A percentile compares a stretch with the other conserved stretches of the same genome.
These are phyloP conservation scores for Phellopilus nigrolimitatus DNA, from an alignment of 1,284 basidiomycete species.

Conservation along the genomic window DNA sequence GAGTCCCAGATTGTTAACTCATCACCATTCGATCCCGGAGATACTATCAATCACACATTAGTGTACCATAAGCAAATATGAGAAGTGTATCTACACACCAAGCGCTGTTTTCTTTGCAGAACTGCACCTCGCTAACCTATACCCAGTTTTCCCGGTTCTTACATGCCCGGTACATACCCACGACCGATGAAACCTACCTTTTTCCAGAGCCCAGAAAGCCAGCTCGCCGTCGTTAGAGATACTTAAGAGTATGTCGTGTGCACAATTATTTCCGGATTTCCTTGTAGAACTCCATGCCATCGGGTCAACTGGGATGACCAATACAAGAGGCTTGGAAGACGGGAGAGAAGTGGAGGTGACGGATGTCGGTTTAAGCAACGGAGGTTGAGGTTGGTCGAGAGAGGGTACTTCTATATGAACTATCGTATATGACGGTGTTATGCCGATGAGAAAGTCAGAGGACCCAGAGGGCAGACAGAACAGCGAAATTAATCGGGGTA, in stretches of 20 bases:
- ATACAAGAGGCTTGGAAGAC: conserved; percentile 41
- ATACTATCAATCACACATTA: conserved; percentile 48
- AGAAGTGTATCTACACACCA: too few species aligned
- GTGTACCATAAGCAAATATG: too few species aligned
- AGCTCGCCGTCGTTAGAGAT: conserved; percentile 70
- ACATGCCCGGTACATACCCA: conserved; percentile 76
- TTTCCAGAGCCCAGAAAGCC: conserved; percentile 66
- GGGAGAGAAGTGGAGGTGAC: conserved; percentile 46
- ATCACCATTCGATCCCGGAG: conserved; percentile 49
- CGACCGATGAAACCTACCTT: conserved; percentile 25
- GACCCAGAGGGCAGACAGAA: conserved; percentile 55
- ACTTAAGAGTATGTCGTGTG: conserved; percentile 75
- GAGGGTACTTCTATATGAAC: conserved; percentile 31
- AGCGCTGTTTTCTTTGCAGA: conserved; percentile 86
- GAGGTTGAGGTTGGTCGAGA: conserved; percentile 21
- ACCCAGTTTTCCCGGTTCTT: conserved; percentile 58
- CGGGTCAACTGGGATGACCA: conserved; percentile 80
- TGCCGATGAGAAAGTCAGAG: conserved; percentile 52
- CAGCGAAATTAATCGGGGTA: conserved; percentile 52
- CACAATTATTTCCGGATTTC: conserved; percentile 25
- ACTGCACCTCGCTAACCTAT: conserved; percentile 75
- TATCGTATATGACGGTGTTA: conserved; percentile 52
- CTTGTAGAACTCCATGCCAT: conserved; percentile 75
- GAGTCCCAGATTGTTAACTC: conserved; percentile 94
- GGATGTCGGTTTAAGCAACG: conserved; percentile 33